Evolutionary conservation across 1,284 basidiomycete genomes (phyloP).

Genomic region (Marasmius oreades): DNA sequence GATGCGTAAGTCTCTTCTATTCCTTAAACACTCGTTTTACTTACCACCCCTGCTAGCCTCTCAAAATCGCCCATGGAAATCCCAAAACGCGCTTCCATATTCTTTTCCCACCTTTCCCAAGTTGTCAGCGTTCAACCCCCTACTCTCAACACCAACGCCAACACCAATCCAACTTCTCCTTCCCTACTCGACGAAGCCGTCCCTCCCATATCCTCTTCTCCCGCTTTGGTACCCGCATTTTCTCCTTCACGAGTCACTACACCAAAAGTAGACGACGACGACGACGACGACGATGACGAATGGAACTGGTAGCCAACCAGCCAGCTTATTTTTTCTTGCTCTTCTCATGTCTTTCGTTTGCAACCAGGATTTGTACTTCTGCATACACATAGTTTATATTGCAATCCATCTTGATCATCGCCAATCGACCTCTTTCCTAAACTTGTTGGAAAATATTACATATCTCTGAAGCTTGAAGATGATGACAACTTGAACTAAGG

Average conservation of each 20-base stretch:
- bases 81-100: constrained; percentile 15
- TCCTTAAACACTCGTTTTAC: neutral
- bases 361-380: too few relatives aligned
- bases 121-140: constrained; percentile 3
- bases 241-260: neutral
- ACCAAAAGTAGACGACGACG: neutral
- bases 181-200: neutral
- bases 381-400: too few relatives aligned
- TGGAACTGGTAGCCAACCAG: constrained; percentile 11
- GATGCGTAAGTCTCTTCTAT: neutral
- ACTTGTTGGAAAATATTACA: too few relatives aligned
- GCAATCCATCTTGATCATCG: too few relatives aligned
- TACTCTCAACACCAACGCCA: neutral
- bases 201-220: neutral
- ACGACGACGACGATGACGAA: constrained; percentile 13
- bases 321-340: neutral
- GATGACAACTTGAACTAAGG: too few relatives aligned
- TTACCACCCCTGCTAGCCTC: neutral
- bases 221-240: neutral
- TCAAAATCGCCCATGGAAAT: neutral
- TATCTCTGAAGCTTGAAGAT: too few relatives aligned
- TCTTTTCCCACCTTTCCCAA: constrained; percentile 15
- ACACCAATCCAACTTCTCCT: neutral
- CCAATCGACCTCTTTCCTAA: too few relatives aligned
- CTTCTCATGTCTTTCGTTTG: neutral